Evolutionary conservation across 2,329 filamentous ascomycete species (phyloP), one percentile per base, ranked within the genome.

Genomic region (Purpureocillium takamizusanense): DNA sequence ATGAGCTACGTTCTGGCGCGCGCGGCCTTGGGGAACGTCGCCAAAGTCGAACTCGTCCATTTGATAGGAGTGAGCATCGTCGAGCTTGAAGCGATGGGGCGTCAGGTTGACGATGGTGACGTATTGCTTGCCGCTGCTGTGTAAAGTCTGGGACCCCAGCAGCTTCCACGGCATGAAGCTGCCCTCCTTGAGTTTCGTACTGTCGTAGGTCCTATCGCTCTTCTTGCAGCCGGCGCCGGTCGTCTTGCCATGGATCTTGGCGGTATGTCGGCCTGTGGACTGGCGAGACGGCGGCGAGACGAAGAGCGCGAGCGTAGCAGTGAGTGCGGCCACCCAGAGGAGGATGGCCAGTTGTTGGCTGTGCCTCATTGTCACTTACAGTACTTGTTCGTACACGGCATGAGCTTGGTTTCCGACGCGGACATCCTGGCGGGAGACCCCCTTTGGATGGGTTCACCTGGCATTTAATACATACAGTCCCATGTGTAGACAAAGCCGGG

Each of bases 91-190:
- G 13, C 47, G 45, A 30, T 60, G 51, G 2, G 57, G 57, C 4
- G 57, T 60, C 21, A 60, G 46, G 31, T 60, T 60, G 23, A 60
- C 56, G 13, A 60, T 53, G 2, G 57, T 56, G 36, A 60, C 40
- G 41, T 56, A 60, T 28, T 53, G 53, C 15, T 42, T 30, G 6
- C 28, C 28, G 6, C 11, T 13, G 28, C 28, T 30, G 7, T 13
- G 6, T 6, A 42, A 14, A 10, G 23, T 14, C 12, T 23, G 37
- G 11, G 39, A 30, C 4, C 32, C 36, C 7, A 42, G 39, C n/a
- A 31, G 29, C 9, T 17, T 28, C 42, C 42, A 44, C 7, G 40
- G 40, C 42, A 44, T 44, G 30, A 39, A 38, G 25, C 25, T 42
- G 6, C 40, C 42, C 7, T 9, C 23, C 17, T 33, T 31, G 16